Evolutionary conservation across 192 early-diverging fungal genomes (phyloP), one percentile per base, ranked within the genome.

Genomic region (Rhizophagus sp.): DNA sequence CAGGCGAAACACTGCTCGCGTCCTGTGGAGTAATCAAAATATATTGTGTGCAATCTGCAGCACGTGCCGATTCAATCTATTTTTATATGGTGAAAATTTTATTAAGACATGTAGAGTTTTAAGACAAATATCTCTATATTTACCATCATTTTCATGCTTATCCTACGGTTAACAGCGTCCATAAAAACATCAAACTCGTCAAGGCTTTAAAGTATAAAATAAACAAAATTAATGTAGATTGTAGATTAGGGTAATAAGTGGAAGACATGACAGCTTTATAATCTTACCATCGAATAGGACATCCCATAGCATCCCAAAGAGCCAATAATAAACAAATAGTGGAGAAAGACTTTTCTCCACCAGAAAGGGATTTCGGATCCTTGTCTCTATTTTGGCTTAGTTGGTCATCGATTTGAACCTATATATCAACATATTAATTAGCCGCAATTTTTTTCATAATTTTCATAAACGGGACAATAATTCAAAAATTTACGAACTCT

Each of bases 101-200:
- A 73, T 27, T 15, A 25, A 15, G n/a, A 65, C 5, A 25, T 34
- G 57, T 41, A 73, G 19, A 22, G 57, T 11, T 49, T n/a, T 52
- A 17, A 30, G 41, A 33, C 6, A 44, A 24, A 2, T 57, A 1
- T 15, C 5, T 15, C 0, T 57, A 19, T 57, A 19, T 73, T 78
- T 83, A 85, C 86, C 90, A 99, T 92, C 91, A 97, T 91, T 57
- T 88, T 81, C 95, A 98, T 98, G 49, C 90, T 93, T 75, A 93
- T 91, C 36, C 86, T 82, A 7, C 98, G 90, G 83, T 99, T 99
- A n/a, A 97, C 97, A 4, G 96, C 95, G 83, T 99, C 98, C 97
- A 97, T 97, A 80, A 96, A 99, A 27, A 99, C 97, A 83, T 99
- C 98, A 90, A 97, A 99, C 89, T 99, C 98, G 82, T 99, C 98